Conservation (phyloP, 441 rosid genomes). For the Adansonia grandidieri region DNA sequence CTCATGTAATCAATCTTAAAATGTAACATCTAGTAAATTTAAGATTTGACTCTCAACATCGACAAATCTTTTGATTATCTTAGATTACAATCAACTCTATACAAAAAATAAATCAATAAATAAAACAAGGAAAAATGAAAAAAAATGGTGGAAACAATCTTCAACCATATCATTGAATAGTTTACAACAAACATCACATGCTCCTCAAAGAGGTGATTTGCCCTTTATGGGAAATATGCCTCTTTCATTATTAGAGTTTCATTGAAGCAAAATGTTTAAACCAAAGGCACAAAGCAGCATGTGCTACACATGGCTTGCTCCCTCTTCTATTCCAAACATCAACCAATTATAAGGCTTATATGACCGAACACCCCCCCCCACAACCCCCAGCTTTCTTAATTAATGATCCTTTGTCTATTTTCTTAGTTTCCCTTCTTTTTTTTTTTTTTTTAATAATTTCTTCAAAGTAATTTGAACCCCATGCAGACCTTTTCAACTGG, state of each 20-base stretch:
- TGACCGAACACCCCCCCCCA: background rate
- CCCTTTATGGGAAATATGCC: background rate
- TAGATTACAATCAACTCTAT: no score
- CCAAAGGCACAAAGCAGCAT: background rate
- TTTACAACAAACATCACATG: slow-evolving; percentile 14
- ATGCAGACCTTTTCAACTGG: no score
- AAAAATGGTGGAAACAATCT: background rate
- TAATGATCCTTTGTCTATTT: background rate
- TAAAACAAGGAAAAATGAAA: background rate
- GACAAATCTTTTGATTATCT: no score
- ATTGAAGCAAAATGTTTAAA: slow-evolving; percentile 7
- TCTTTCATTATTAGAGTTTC: slow-evolving; percentile 11
- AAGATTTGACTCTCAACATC: no score
- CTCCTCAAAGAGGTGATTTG: background rate
- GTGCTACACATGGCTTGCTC: slow-evolving; percentile 12
- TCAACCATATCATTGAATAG: background rate
- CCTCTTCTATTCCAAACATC: background rate
- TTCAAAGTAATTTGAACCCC: no score
- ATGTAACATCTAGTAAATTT: background rate
- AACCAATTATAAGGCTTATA: background rate
- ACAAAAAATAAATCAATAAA: no score
- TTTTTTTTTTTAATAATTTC: no score
- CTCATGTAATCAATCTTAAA: background rate
- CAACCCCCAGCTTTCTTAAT: background rate
- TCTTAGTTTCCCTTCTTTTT: background rate